phyloP scores from a whole-genome alignment of 345 rosid genomes.

The Toxicodendron radicans region DNA sequence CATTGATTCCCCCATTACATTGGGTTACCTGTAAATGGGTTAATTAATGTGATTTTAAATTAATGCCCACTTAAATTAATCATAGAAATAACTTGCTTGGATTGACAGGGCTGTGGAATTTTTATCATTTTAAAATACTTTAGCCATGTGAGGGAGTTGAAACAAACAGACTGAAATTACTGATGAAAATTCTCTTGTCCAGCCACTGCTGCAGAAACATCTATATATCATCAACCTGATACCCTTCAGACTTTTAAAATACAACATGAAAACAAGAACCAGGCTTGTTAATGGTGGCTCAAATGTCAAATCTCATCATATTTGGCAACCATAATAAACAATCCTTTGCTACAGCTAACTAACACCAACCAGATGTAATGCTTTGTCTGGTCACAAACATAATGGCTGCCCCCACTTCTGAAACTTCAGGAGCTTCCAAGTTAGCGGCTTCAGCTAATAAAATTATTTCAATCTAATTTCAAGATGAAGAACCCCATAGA shows the following conservation, averaged over 20 bases:
- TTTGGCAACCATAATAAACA: background rate
- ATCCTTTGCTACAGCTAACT: background rate
- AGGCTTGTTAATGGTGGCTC: background rate
- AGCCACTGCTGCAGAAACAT: background rate
- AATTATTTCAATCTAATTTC: slow-evolving; percentile 11
- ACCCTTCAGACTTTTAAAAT: background rate
- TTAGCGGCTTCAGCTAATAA: background rate
- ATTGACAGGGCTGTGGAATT: background rate
- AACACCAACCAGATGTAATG: no score
- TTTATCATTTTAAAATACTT: background rate
- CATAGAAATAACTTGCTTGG: no score
- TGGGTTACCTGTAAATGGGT: no score
- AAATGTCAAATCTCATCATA: background rate
- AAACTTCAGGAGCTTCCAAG: background rate
- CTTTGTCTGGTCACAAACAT: background rate
- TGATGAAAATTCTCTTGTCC: background rate
- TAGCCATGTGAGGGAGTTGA: slow-evolving; percentile 2
- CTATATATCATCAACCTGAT: background rate
- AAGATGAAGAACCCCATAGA: slow-evolving; percentile 54
- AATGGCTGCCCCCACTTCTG: background rate
- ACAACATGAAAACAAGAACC: no score
- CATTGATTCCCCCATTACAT: no score
- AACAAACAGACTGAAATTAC: background rate
- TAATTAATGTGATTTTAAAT: no score
- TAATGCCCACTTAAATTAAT: no score